Base-by-base conservation (phyloP, 805 yeast species). In the Saccharomycopsis guyanensis region DNA sequence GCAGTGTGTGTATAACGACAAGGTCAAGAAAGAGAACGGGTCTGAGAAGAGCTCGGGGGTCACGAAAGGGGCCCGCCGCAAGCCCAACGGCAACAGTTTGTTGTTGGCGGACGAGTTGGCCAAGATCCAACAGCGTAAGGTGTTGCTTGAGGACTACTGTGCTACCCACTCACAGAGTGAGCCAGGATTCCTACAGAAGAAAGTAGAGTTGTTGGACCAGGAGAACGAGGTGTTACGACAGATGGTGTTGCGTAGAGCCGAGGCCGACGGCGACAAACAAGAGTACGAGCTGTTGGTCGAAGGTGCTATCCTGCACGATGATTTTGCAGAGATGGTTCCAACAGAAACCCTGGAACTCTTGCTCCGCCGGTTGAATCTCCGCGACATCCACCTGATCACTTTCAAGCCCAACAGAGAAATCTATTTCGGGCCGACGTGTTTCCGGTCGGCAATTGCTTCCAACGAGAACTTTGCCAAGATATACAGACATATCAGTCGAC, bases 351-450 rank as follows among this genome's bases (percentile, higher is more conserved):
- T 29, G 40, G 22, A 23, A 15, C 44, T 39, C 22, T 12, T 50
- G 19, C 42, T 45, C 31, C 16, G 39, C 22, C 36, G 29, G 10
- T 33, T 48, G 13, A 51, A 39, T 18, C 22, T 45, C 2, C 15
- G 42, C 5, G 13, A 23, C 4, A 40, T 52, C 12, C 15, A 41
- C 25, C 20, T 48, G 4, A 36, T 41, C 15, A 23, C 48, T 12
- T 40, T 42, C 24, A 52, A 52, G 24, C 49, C 47, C 22, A 50
- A 50, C 35, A 43, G 53, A 37, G 43, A 42, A 4, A 46, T 52
- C 13, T 43, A 40, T 32, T 46, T 49, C 48, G 55, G 55, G 3
- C 49, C 51, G 6, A 49, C 55, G 3, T 52, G 49, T 38, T 52
- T 46, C 20, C 32, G 55, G 22, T 32, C 49, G 3, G 41, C 53